Evolutionary conservation across 2,329 filamentous ascomycete species (phyloP).

Genomic region (Zarea fungicola): DNA sequence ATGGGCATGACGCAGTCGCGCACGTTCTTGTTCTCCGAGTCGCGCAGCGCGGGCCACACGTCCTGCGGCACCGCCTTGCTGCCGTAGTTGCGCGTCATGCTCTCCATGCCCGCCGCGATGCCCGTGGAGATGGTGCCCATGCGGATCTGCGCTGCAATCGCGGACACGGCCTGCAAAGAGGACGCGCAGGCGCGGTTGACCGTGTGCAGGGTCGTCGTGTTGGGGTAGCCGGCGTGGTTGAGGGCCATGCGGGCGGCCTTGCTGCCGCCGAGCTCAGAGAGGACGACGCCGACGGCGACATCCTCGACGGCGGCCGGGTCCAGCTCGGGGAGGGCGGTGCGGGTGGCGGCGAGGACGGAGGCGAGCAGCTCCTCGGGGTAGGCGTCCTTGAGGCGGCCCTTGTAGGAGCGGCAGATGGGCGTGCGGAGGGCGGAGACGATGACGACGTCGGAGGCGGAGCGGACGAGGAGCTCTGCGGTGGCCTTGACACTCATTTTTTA

Average conservation of each 20-base stretch:
- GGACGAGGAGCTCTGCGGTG: conserved; percentile 70
- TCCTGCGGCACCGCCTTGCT: conserved; percentile 76
- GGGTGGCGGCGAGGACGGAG: conserved; percentile 43
- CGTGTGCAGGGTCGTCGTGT: conserved; percentile 72
- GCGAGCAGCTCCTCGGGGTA: conserved; percentile 87
- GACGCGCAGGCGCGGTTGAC: conserved; percentile 84
- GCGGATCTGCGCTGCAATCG: conserved; percentile 70
- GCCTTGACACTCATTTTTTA: conserved; percentile 38
- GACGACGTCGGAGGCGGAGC: conserved; percentile 75
- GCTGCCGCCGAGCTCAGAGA: conserved; percentile 83
- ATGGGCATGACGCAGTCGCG: conserved; percentile 90
- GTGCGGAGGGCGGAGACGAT: conserved; percentile 89
- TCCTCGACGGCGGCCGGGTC: conserved; percentile 61
- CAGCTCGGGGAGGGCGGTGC: conserved; percentile 64
- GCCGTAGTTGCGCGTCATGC: conserved; percentile 91
- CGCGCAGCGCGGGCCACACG: conserved; percentile 68
- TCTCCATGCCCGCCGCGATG: conserved; percentile 89
- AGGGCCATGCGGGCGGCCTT: conserved; percentile 91
- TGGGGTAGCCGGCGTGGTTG: conserved; percentile 73
- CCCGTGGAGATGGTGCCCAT: conserved; percentile 66
- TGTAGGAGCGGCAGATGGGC: conserved; percentile 76
- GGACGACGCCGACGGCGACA: conserved; percentile 79
- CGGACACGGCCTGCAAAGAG: conserved; percentile 70
- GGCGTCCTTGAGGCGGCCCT: conserved; percentile 78
- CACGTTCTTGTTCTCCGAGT: conserved; percentile 61